Base-by-base conservation (phyloP, 306 rosid genomes). In the Rubus idaeus region DNA sequence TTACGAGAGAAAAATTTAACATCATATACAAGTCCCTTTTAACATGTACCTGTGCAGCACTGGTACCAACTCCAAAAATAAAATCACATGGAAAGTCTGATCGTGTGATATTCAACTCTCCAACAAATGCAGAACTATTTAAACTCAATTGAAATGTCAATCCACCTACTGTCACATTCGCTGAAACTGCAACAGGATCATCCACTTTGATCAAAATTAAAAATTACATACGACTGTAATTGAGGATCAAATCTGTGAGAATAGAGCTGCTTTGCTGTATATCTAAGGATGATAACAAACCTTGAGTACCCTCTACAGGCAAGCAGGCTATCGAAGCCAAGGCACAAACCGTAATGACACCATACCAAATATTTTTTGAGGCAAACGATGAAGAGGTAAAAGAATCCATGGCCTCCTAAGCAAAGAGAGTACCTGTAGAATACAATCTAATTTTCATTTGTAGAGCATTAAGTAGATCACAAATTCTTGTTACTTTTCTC, bases 1-100 rank as follows among this genome's bases (percentile, higher is more conserved):
- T 30, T 30, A 30, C 35, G 1, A 30, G 35, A 30, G 35, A 30
- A 30, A 30, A 30, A 30, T 30, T 30, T 30, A 30, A 30, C 35
- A 45, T 10, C 8, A 45, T 57, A 5, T 35, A 14, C 30, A 13
- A 6, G 30, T 8, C 7, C 6, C 13, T 30, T 2, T 6, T 62
- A 35, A 16, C 57, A 62, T 62, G n/a, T 30, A 62, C 68, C 68
- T 62, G 69, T 64, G 44, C 46, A 7, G 69, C 69, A 14, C 47
- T 14, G 9, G 69, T 14, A 39, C 47, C 46, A 16, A 39, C 47
- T 64, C 69, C 69, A 8, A 37, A 64, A 39, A 18, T 9, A 18
- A 64, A 64, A 64, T 39, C 69, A 64, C 6, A 39, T 16, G 69
- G 69, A 10, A 64, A 64, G 21, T 64, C 47, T 0, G 69, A 64